These are phyloP conservation scores for Fragilariopsis cylindrus DNA, from an alignment of 108 stramenopile species.

Conservation along the genomic window DNA sequence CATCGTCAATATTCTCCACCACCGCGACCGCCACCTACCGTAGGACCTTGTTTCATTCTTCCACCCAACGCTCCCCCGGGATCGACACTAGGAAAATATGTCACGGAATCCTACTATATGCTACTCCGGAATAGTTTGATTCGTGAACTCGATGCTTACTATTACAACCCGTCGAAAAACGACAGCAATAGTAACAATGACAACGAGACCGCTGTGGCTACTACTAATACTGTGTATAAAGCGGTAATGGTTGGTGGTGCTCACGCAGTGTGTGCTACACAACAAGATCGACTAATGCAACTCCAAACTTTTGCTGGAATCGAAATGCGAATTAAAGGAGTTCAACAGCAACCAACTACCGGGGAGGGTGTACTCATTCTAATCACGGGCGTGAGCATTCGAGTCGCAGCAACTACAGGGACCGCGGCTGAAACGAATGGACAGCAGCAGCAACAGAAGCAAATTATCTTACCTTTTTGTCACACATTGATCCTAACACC, in stretches of 20 bases:
- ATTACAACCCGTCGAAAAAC: constrained; percentile 45
- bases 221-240: constrained; percentile 24
- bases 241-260: constrained; percentile 77
- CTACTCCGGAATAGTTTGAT: constrained; percentile 39
- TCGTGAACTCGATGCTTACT: constrained; percentile 54
- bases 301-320: constrained; percentile 56
- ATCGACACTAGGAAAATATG: constrained; percentile 39
- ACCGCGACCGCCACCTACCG: not conserved
- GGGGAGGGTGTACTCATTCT: constrained; percentile 37
- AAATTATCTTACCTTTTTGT: constrained; percentile 50
- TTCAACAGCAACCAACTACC: constrained; percentile 57
- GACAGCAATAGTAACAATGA: not conserved
- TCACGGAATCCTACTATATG: constrained; percentile 57
- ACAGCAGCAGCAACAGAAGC: not conserved
- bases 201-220: not conserved
- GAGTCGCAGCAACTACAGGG: constrained; percentile 28
- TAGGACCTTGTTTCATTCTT: constrained; percentile 38
- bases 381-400: constrained; percentile 56
- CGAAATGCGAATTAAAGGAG: constrained; percentile 56
- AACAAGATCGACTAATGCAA: constrained; percentile 51
- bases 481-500: constrained; percentile 59
- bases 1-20: constrained; percentile 1
- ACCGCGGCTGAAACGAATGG: not conserved
- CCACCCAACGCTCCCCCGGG: constrained; percentile 15
- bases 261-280: constrained; percentile 57